Base-by-base conservation (phyloP, 2,329 filamentous ascomycete species). In the Clarireedia sp. region DNA sequence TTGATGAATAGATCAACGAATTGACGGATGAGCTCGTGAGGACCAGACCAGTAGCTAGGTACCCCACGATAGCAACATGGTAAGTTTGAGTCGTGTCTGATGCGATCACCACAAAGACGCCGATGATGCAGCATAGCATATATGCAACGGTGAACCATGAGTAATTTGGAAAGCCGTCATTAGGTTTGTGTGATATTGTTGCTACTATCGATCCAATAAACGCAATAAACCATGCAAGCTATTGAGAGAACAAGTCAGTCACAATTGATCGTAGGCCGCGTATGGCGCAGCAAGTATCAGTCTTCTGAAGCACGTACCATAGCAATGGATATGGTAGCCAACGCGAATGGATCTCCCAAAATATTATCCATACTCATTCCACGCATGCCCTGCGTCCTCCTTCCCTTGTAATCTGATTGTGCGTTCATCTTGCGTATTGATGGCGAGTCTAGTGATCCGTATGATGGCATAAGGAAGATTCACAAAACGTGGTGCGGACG, bases 191-290 rank as follows among this genome's bases (percentile, higher is more conserved):
- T 61, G 81, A 75, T 57, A 65, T 67, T 56, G 81, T 77, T 41
- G 86, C 85, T 64, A 96, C 83, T 68, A 96, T 85, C 58, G 89
- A 92, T 60, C 85, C 80, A 67, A 97, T 81, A 71, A 97, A 95
- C 46, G 90, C 83, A 67, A 99, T 96, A 63, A 96, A 72, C 94
- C 94, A 99, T 57, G 91, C 92, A 61, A 96, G 84, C 92, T 97
- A 70, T 63, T 60, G 45, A 47, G 14, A 17, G 44, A 26, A 40
- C 33, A 41, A 24, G 51, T 54, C 36, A 54, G 51, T 48, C 29
- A 48, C 23, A 44, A 48, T 43, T 24, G 21, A 24, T 48, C 9
- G 10, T 43, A 12, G 12, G 5, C 17, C 16, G 24, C n/a, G 33
- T 43, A 36, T 23, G 44, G 23, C 44, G 51, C 51, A 48, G n/a